phyloP scores from a whole-genome alignment of 306 rosid species.

The Datisca glomerata region DNA sequence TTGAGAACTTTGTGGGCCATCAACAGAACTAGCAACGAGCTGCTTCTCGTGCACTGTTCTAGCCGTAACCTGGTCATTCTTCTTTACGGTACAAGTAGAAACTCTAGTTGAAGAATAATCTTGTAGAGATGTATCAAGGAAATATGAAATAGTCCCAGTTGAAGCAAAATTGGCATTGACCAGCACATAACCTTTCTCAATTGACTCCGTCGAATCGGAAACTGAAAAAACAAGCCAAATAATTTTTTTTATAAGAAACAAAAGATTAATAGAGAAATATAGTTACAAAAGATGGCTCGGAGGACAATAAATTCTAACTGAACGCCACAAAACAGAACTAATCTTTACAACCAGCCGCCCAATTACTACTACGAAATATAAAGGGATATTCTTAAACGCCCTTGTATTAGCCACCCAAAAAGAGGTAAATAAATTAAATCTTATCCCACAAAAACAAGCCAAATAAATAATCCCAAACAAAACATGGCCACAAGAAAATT shows the following conservation, averaged over 20 bases:
- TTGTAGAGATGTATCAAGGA: conserved; percentile 42
- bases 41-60: conserved; percentile 20
- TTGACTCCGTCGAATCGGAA: conserved; percentile 63
- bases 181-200: conserved; percentile 77
- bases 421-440: background rate
- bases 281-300: too few relatives aligned
- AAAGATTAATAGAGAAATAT: too few relatives aligned
- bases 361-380: too few relatives aligned
- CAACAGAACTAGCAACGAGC: conserved; percentile 19
- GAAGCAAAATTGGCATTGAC: conserved; percentile 48
- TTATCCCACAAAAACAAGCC: too few relatives aligned
- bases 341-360: too few relatives aligned
- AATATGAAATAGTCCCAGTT: conserved; percentile 49
- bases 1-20: conserved; percentile 17
- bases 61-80: conserved; percentile 24
- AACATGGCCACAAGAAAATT: conserved; percentile 3
- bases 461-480: conserved; percentile 12
- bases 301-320: too few relatives aligned
- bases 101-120: conserved; percentile 21
- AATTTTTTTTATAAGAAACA: too few relatives aligned
- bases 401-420: too few relatives aligned
- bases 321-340: too few relatives aligned
- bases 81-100: conserved; percentile 24
- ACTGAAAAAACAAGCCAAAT: conserved; percentile 27
- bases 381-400: too few relatives aligned